Base-by-base conservation (phyloP, 768 basidiomycete species). In the Tulasnella sp. region DNA sequence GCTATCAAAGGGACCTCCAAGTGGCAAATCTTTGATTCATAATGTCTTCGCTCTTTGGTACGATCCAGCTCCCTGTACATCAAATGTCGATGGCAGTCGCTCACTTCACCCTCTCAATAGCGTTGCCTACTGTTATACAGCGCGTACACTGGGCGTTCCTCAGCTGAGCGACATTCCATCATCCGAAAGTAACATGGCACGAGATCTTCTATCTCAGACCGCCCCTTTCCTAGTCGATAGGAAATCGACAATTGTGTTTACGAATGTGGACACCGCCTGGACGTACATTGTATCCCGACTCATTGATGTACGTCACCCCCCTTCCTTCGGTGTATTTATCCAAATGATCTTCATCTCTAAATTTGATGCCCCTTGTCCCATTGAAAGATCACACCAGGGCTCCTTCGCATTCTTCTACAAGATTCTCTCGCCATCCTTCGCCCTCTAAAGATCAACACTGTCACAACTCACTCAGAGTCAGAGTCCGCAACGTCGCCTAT, bases 31-130 rank as follows among this genome's bases (percentile, higher is more conserved):
- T 0, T 71, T 91, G 13, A 65, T 84, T 1, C 88, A 85, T 66
- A 93, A 92, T 61, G 71, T 88, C 27, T 77, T 77, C 41, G 80
- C 82, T 7, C 70, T 88, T 24, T 76, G 78, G 89, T 90, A 67
- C 47, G 86, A 75, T 27, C 29, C 3, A 4, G 21, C 27, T 19
- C 24, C 42, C 8, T 61, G 49, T 3, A 19, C n/a, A n/a, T n/a
- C 13, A 17, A 17, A 3, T 4, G 27, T n/a, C 2, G 44, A n/a
- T 38, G 7, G 34, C 34, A 3, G 21, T 30, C 49, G 4, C 41
- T 44, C 58, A 89, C n/a, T n/a, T n/a, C 21, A 43, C 26, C 55
- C 11, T n/a, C 2, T 44, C 41, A 56, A 47, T 24, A 53, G 88
- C 55, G 71, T 89, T 51, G 77, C 82, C 8, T 92, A 91, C 67